Evolutionary conservation across 1,139 yeast species (phyloP).

Genomic region (Kurtzmaniella quercitrusa): DNA sequence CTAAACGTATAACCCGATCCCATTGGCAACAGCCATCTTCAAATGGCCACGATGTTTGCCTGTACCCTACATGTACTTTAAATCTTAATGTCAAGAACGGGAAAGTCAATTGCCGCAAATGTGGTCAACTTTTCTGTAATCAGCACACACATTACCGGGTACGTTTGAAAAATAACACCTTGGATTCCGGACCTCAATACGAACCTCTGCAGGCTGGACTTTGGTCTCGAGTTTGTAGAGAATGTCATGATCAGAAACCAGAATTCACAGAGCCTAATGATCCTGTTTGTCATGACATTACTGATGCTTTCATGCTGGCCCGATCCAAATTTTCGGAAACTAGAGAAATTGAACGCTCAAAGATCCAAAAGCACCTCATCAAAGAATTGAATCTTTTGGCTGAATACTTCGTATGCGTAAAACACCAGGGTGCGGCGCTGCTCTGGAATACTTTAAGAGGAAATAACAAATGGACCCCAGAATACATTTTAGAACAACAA

Average conservation of each 20-base stretch:
- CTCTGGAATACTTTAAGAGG: constrained; percentile 1
- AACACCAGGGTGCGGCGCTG: constrained; percentile 11
- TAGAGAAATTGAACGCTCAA: constrained; percentile 47
- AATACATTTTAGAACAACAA: constrained; percentile 24
- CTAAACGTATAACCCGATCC: constrained; percentile 33
- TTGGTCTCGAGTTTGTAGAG: constrained; percentile 69
- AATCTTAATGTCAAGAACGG: constrained; percentile 47
- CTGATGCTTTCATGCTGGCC: constrained; percentile 34
- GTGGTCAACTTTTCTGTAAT: constrained; percentile 71
- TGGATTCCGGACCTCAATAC: constrained; percentile 21
- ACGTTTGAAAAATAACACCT: constrained; percentile 18
- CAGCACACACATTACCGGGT: constrained; percentile 56
- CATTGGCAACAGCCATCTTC: constrained; percentile 63
- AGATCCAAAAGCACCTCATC: constrained; percentile 61
- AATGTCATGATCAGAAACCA: constrained; percentile 56
- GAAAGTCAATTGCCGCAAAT: constrained; percentile 57
- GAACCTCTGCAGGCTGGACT: constrained; percentile 39
- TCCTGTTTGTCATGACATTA: constrained; percentile 35
- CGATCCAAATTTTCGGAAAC: constrained; percentile 42
- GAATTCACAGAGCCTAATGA: constrained; percentile 38
- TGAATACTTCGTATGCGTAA: constrained; percentile 15
- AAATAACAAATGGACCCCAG: constrained; percentile 1
- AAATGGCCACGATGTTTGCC: constrained; percentile 26
- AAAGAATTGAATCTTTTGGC: constrained; percentile 30
- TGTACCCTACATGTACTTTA: constrained; percentile 32